Evolutionary conservation across 2,329 filamentous ascomycete genomes (phyloP), one percentile per base, ranked within the genome.

Genomic region (Pestalotiopsis fici): DNA sequence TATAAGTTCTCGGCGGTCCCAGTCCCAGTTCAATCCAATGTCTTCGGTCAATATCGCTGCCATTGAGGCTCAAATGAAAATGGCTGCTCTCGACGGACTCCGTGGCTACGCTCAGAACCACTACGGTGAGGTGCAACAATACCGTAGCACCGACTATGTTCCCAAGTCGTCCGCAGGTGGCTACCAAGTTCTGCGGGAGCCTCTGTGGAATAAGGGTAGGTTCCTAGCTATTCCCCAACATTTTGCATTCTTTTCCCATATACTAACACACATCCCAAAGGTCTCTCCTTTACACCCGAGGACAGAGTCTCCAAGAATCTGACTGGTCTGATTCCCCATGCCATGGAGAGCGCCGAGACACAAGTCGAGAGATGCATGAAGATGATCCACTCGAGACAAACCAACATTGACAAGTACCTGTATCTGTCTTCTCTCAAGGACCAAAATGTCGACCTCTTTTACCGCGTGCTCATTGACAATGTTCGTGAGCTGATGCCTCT

Each of bases 381-480:
- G 79, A 91, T 94, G 83, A 90, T 95, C 74, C 86, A 90, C 67
- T 87, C 87, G 69, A 90, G 92, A 70, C 82, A 87, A 70, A 93
- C 91, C 59, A 83, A 84, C 71, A 89, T 96, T 75, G 93, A 95
- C 86, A 93, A 93, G 83, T 95, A 94, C 81, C 87, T 94, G 66
- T 96, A 95, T 81, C 85, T 96, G 78, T 93, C 91, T 57, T 86
- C 88, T 71, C 82, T 95, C 79, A 92, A 94, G 82, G 87, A 87
- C 77, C 88, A 90, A 74, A 95, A 95, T 78, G 87, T 89, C 69
- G 91, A 95, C 78, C 87, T 96, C 67, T 96, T 95, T 85, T 95
- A 94, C 85, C 88, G 93, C 71, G 86, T 95, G 70, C 85, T 95
- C 70, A 92, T 94, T 71, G 88, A 93, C 80, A 90, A 95, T 81